phyloP scores from a whole-genome alignment of 331 rosid species.

The Spiraea crenata region DNA sequence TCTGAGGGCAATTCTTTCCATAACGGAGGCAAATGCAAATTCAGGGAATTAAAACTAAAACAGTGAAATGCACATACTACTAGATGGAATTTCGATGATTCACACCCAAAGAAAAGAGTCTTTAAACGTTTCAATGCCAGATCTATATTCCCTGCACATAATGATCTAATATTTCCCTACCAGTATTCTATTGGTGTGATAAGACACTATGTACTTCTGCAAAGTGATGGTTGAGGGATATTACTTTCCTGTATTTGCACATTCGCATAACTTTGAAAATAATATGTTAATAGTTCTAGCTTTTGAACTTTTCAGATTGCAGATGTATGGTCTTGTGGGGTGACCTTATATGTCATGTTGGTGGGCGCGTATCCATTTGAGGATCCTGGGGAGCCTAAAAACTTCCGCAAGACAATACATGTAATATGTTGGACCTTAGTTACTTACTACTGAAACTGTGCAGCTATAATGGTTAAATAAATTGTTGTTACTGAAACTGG shows the following conservation, averaged over 20 bases:
- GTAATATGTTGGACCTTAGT: constrained; percentile 31
- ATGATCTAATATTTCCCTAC: background rate
- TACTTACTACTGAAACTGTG: background rate
- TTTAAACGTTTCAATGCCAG: background rate
- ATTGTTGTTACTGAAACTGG: background rate
- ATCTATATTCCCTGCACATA: background rate
- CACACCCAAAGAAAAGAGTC: background rate
- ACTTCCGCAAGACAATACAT: constrained; percentile 89
- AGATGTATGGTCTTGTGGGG: constrained; percentile 99
- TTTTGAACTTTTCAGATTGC: constrained; percentile 59
- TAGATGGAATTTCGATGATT: background rate
- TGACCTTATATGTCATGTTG: constrained; percentile 95
- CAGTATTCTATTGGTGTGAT: background rate
- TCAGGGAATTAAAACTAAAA: background rate
- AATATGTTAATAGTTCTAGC: background rate
- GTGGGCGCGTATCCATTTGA: constrained; percentile 98
- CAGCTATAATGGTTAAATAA: constrained; percentile 23
- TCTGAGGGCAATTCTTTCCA: background rate
- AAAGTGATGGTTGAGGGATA: background rate
- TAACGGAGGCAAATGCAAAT: background rate
- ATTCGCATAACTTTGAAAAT: background rate
- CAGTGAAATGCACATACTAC: background rate
- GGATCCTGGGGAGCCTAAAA: constrained; percentile 94
- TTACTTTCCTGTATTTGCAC: background rate
- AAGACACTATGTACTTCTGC: too few relatives aligned